Evolutionary conservation across 495 filamentous ascomycete species (phyloP), one percentile per base, ranked within the genome.

Genomic region (Chlorociboria aeruginascens): DNA sequence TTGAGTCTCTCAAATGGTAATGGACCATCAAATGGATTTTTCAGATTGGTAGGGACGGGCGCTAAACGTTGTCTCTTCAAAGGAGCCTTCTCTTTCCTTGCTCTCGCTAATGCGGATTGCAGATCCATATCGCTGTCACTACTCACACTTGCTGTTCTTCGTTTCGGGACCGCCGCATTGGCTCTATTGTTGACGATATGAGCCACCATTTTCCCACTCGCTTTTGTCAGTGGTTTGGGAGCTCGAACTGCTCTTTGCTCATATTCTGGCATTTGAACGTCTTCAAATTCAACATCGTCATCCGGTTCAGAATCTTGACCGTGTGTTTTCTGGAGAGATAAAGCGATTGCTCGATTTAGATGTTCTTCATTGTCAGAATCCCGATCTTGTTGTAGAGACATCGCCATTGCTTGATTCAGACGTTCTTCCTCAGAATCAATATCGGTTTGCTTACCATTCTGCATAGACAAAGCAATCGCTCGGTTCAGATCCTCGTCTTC

Each of bases 1-100:
- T 86, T 76, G 1, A 98, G 69, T 39, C 82, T 85, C 60, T 95
- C 86, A 55, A 97, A 97, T 0, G 90, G 90, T 12, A 97, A 66
- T 1, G 89, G 86, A 0, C 90, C 90, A 56, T 75, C 74, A 59
- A 93, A 87, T 7, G 69, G 67, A 55, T 71, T 71, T 48, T 68
- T 68, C 31, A 68, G 65, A 35, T 69, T 68, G 1, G 56, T 35
- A 11, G 58, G 45, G 10, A 60, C 29, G n/a, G 60, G 62, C 12
- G 53, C 49, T 34, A 64, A 59, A 11, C 56, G 41, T 32, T 33
- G 40, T 38, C 35, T 53, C 55, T 33, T 30, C 43, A 56, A 45
- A 14, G 57, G 36, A 6, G 58, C 53, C 43, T 71, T 68, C 40
- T 69, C 70, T 51, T 62, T 72, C 42, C 65, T 69, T 8, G 68